Base-by-base conservation (phyloP, 2,329 filamentous ascomycete species). In the Cytospora paraplurivora region DNA sequence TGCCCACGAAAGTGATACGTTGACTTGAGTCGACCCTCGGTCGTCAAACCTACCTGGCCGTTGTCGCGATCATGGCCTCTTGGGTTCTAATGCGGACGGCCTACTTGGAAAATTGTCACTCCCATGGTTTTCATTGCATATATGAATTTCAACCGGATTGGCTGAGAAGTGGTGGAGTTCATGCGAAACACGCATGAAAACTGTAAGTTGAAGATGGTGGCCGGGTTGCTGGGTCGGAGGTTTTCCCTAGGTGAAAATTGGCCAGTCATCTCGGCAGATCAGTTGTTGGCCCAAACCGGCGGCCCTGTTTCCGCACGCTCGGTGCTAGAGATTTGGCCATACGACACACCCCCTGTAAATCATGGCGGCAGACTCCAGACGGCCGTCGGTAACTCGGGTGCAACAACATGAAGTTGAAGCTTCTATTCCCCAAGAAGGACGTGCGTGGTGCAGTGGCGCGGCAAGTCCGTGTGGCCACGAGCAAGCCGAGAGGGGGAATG, bases 131-230 rank as follows among this genome's bases (percentile, higher is more conserved):
- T 38, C 32, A n/a, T 15, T 13, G n/a, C 19, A 27, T 13, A 21
- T 19, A 50, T 32, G 19, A 21, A 12, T 41, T 55, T 15, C 19
- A 19, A 15, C 17, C 7, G 19, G 41, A 33, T 50, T 17, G 41
- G 15, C 10, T 38, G 47, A 17, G 35, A n/a, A 27, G 33, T 15
- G 32, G 19, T 50, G 59, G 19, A 38, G 33, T 50, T 27, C 19
- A 41, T 19, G 17, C 51, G 51, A 55, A 61, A 61, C 51, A 49
- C 50, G 15, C 35, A 11, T 49, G 37, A 8, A 33, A 47, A 61
- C 19, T 32, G 10, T 55, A 32, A 55, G 54, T 51, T 53, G 27
- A 33, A 8, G 8, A 33, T 32, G 38, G 38, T 61, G 32, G 49
- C 35, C n/a, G 35, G 58, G 17, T 37, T 38, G 58, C 38, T 35